Evolutionary conservation across 1,284 basidiomycete species (phyloP).

Genomic region (Cryptococcus neoformans): DNA sequence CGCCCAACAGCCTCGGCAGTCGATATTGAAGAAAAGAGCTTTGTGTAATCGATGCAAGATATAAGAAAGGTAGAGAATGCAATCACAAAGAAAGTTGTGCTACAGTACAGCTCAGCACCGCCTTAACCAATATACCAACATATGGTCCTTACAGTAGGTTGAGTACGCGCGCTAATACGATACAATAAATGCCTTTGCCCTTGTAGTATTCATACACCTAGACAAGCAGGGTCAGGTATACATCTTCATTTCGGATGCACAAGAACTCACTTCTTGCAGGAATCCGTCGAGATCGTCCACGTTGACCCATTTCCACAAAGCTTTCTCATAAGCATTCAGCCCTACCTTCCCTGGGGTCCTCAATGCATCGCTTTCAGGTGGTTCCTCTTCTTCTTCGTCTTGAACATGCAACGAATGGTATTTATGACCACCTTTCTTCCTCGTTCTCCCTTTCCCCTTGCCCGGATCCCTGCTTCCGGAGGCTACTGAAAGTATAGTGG

Average conservation of each 20-base stretch:
- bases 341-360: conserved; percentile 48
- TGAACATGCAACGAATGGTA: conserved; percentile 53
- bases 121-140: not conserved
- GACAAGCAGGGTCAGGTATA: conserved; percentile 3
- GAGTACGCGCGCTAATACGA: conserved; percentile 77
- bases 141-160: conserved; percentile 78
- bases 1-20: conserved; percentile 47
- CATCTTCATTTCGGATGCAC: not conserved
- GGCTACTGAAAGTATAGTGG: conserved; percentile 6
- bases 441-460: conserved; percentile 30
- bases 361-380: conserved; percentile 18
- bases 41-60: conserved; percentile 90
- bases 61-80: conserved; percentile 93
- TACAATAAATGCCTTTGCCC: conserved; percentile 93
- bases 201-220: conserved; percentile 85
- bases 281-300: conserved; percentile 95
- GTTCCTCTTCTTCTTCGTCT: conserved; percentile 50
- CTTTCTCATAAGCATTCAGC: conserved; percentile 79
- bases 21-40: conserved; percentile 53
- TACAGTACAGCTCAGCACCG: conserved; percentile 42
- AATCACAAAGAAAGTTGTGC: conserved; percentile 96
- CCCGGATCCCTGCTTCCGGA: conserved; percentile 11
- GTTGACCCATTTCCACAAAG: conserved; percentile 98
- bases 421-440: conserved; percentile 17
- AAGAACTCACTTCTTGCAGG: conserved; percentile 70